phyloP scores from a whole-genome alignment of 805 yeast genomes.

The Saturnispora hagleri region DNA sequence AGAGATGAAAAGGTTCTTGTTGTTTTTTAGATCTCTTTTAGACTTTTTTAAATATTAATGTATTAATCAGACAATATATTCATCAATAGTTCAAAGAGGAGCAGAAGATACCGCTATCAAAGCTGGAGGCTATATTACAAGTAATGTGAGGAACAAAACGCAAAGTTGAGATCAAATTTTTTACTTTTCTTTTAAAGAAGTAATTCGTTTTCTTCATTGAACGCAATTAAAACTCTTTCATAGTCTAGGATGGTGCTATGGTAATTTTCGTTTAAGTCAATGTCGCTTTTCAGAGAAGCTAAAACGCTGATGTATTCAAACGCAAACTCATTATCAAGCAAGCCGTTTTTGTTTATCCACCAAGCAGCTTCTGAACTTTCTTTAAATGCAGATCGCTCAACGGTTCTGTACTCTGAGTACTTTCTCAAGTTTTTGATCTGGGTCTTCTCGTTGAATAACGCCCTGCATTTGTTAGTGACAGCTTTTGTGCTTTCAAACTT shows the following conservation, averaged over 20 bases:
- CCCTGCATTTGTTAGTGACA: background rate
- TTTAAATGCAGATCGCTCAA: conserved; percentile 2
- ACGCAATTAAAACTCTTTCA: background rate
- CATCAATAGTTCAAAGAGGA: too few relatives aligned
- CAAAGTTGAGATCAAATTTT: too few relatives aligned
- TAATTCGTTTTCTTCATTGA: conserved; percentile 6
- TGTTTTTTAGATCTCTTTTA: conserved; percentile 12
- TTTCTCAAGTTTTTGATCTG: conserved; percentile 1
- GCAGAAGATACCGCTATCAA: background rate
- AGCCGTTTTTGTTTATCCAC: background rate
- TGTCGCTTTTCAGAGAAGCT: background rate
- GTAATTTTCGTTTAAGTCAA: background rate
- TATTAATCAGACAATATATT: too few relatives aligned
- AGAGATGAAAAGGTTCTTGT: conserved; percentile 20
- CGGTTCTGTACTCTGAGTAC: background rate
- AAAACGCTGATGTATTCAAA: conserved; percentile 6
- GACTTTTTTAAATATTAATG: background rate
- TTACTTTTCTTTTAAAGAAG: background rate
- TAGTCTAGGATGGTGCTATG: conserved; percentile 1
- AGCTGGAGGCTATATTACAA: background rate
- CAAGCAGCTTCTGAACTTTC: background rate
- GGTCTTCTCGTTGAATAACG: background rate
- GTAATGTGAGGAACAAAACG: too few relatives aligned
- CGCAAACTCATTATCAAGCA: background rate
- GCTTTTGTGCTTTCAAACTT: conserved; percentile 4